Conservation (phyloP, 2,329 filamentous ascomycete species). For the Nigrospora osmanthi region DNA sequence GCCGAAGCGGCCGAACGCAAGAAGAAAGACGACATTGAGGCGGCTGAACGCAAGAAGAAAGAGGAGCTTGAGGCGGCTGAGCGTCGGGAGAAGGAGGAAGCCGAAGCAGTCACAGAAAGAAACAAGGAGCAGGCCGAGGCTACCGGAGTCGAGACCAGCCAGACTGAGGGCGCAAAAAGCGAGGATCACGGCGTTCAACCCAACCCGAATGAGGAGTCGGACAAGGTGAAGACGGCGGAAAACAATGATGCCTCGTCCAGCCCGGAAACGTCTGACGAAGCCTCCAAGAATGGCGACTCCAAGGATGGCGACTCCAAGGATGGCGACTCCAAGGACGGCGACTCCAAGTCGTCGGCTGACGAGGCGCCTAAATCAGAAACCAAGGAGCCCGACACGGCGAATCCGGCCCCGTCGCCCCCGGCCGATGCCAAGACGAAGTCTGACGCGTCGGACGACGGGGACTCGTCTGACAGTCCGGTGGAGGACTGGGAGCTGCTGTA, state of each 20-base stretch:
- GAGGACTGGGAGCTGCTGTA: constrained; percentile 53
- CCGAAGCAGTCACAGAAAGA: constrained; percentile 8
- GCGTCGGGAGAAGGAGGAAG: constrained; percentile 6
- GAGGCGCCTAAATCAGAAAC: constrained; percentile 2
- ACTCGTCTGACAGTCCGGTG: constrained; percentile 53
- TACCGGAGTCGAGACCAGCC: constrained; percentile 18
- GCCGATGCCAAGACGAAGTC: too few relatives aligned
- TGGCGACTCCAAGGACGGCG: not conserved
- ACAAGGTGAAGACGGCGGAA: constrained; percentile 11
- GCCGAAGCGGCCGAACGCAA: constrained; percentile 15
- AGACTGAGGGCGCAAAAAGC: constrained; percentile 14
- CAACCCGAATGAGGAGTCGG: constrained; percentile 4
- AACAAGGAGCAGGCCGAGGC: constrained; percentile 16
- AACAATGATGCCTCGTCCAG: constrained; percentile 15
- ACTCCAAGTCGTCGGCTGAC: not conserved
- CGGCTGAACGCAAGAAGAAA: constrained; percentile 9
- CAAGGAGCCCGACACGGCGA: not conserved
- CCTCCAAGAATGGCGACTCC: constrained; percentile 9
- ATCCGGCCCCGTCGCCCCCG: too few relatives aligned
- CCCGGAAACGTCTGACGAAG: constrained; percentile 11
- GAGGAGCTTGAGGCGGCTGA: constrained; percentile 4
- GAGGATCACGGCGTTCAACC: not conserved
- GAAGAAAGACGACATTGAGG: constrained; percentile 23
- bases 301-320: constrained; percentile 1
- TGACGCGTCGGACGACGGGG: constrained; percentile 33